Evolutionary conservation across 2,329 filamentous ascomycete genomes (phyloP).

Genomic region (Colletotrichum abscissum): DNA sequence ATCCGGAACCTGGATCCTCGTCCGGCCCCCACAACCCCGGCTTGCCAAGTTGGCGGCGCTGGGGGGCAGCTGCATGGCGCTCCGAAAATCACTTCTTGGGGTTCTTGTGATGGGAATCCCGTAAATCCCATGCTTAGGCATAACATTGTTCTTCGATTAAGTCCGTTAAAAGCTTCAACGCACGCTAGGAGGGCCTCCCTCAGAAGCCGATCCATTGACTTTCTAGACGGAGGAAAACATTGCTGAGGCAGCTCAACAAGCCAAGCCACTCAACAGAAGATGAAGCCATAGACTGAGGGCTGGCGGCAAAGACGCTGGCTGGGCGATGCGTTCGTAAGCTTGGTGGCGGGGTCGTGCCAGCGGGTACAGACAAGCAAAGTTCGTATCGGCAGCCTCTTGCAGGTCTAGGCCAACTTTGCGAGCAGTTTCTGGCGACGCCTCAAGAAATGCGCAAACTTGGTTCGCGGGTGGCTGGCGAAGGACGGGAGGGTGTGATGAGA

Average conservation of each 20-base stretch:
- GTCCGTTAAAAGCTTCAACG: neutral
- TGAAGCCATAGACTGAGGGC: neutral
- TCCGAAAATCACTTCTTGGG: constrained; percentile 14
- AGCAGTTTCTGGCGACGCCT: constrained; percentile 5
- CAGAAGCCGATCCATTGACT: neutral
- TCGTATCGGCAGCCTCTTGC: constrained; percentile 20
- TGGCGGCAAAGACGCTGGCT: constrained; percentile 2
- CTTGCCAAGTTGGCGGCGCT: constrained; percentile 22
- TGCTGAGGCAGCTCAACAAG: neutral
- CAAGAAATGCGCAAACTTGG: constrained; percentile 1
- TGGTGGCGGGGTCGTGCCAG: constrained; percentile 12
- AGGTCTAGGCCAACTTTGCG: neutral
- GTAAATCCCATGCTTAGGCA: neutral
- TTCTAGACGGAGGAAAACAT: neutral
- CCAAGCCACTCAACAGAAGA: neutral
- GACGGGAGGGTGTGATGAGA: constrained; percentile 7
- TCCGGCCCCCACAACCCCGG: constrained; percentile 9
- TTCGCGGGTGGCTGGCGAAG: constrained; percentile 15
- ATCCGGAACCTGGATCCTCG: constrained; percentile 7
- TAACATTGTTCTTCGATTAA: neutral
- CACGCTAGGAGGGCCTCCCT: neutral
- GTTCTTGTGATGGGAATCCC: neutral
- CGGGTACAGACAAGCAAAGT: neutral
- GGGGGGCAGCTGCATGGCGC: constrained; percentile 19
- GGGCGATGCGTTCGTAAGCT: constrained; percentile 11